Conservation (phyloP, 2,329 filamentous ascomycete species). For the Colletotrichum sp. region DNA sequence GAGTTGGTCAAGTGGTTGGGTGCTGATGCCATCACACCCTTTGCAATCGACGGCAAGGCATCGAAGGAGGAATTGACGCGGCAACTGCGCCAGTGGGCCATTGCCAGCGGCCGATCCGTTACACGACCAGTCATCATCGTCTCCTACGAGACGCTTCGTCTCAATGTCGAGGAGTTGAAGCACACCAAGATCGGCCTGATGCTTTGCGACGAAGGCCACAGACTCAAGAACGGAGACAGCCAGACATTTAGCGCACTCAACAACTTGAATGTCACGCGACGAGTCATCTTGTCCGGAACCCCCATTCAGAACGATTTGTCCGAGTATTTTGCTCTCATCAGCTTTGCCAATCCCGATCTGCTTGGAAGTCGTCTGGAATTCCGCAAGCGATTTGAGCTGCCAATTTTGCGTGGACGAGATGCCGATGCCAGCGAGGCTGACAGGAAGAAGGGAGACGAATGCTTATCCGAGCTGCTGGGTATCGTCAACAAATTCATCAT, state of each 20-base stretch:
- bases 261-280: conserved; percentile 84
- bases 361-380: conserved; percentile 91
- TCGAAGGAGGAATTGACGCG: conserved; percentile 90
- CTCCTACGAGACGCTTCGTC: conserved; percentile 92
- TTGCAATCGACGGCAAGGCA: conserved; percentile 96
- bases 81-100: conserved; percentile 94
- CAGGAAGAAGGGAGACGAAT: conserved; percentile 81
- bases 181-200: conserved; percentile 90
- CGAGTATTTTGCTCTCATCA: conserved; percentile 94
- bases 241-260: conserved; percentile 94
- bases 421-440: conserved; percentile 86
- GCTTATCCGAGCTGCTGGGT: conserved; percentile 78
- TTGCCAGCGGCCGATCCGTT: conserved; percentile 85
- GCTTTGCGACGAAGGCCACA: conserved; percentile 95
- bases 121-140: conserved; percentile 95
- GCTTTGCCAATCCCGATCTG: conserved; percentile 93
- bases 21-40: conserved; percentile 86
- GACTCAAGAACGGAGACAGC: conserved; percentile 94
- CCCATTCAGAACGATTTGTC: conserved; percentile 99
- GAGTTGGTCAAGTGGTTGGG: conserved; percentile 97
- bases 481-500: conserved; percentile 99
- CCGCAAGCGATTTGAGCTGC: conserved; percentile 90
- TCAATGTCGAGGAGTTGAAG: conserved; percentile 90
- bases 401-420: conserved; percentile 90
- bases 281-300: conserved; percentile 95